Evolutionary conservation across 208 protist genomes (phyloP), one percentile per base, ranked within the genome.

Genomic region (Blastocrithidia nonstop): DNA sequence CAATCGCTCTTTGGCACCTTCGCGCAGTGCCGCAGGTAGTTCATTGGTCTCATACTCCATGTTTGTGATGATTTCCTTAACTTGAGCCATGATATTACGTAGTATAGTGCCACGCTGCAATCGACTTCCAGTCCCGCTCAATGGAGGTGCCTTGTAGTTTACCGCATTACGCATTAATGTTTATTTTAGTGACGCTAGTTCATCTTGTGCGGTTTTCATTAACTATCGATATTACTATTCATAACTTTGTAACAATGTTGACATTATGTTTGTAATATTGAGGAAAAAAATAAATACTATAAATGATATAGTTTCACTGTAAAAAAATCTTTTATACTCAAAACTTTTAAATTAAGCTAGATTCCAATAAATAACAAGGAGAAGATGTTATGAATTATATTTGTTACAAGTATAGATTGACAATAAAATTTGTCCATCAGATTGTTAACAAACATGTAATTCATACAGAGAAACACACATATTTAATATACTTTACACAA

Each of bases 11-110:
- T 61, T 64, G 6, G 66, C 45, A 0, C 51, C 50, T 32, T 74
- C 56, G 48, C 66, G 58, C 45, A 64, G 53, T 0, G 58, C 65
- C 0, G 63, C 52, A 1, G 64, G 57, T 9, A 83, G 29, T 22
- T 75, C 67, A 46, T 80, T 71, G 28, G 66, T 52, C 57, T 88
- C 72, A 49, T 83, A 78, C 48, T 80, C 73, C 78, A 88, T 88
- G 55, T 54, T 81, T 19, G 45, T 71, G 23, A 77, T 33, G 9
- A 83, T 40, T 48, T 78, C 70, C n/a, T 58, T 54, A 24, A 88
- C 29, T 24, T 74, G 72, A 1, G 26, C 37, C 6, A 80, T 37
- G 15, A 60, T 38, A 9, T 35, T 50, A 17, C 48, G 50, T 9
- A 81, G 47, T 29, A 62, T 44, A 1, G 56, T 48, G 16, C 58